These are phyloP conservation scores for Zoysia japonica DNA, from an alignment of 176 grass and related monocot species.

Conservation along the genomic window DNA sequence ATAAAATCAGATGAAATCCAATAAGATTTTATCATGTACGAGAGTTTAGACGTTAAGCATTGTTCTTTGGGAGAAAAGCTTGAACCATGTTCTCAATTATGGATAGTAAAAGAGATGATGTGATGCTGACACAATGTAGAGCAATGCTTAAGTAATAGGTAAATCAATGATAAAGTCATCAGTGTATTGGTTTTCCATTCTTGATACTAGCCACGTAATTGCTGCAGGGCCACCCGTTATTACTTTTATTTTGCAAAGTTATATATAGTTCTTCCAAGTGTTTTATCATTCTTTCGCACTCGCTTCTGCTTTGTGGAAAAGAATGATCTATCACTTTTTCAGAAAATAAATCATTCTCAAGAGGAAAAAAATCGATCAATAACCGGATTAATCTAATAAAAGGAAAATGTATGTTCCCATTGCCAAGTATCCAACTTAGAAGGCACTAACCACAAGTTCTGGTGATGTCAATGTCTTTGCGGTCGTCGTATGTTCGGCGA, in stretches of 20 bases:
- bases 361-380: background rate
- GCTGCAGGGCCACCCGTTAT: no score
- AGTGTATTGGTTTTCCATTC: background rate
- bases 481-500: conserved; percentile 5
- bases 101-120: no score
- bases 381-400: background rate
- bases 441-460: background rate
- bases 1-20: background rate
- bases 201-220: background rate
- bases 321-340: background rate
- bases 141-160: no score
- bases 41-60: background rate
- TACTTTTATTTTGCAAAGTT: background rate
- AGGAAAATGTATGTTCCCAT: background rate
- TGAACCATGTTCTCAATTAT: background rate
- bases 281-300: background rate
- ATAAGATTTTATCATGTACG: background rate
- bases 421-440: background rate
- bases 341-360: background rate
- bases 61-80: background rate
- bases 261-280: background rate
- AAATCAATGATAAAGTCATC: background rate
- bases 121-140: no score
- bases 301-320: background rate
- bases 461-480: conserved; percentile 21